Conservation (phyloP, 495 filamentous ascomycete genomes). For the Trichodelitschia bisporula region DNA sequence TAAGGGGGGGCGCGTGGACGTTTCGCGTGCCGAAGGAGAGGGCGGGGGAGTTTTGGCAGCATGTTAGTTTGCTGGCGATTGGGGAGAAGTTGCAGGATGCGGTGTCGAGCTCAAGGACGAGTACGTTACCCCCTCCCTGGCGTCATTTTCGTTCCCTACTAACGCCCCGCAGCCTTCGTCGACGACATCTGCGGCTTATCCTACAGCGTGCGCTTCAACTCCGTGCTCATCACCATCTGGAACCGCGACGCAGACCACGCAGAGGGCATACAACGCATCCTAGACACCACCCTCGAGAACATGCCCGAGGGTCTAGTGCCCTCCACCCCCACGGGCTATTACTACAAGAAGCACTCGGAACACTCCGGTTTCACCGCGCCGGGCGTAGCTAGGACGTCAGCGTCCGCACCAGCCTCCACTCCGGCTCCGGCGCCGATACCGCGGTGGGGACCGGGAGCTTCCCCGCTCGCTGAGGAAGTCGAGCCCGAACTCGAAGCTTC, state of each 20-base stretch:
- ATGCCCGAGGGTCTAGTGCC: conserved; percentile 42
- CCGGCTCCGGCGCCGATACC: no score
- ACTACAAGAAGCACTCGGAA: conserved; percentile 33
- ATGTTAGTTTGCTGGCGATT: conserved; percentile 56
- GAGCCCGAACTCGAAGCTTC: no score
- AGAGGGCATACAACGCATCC: conserved; percentile 43
- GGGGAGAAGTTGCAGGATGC: conserved; percentile 62
- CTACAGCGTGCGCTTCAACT: conserved; percentile 48
- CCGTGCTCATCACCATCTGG: conserved; percentile 65
- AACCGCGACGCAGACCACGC: conserved; percentile 53
- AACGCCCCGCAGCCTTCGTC: conserved; percentile 20
- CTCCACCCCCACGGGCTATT: conserved; percentile 44
- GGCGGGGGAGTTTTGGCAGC: conserved; percentile 55
- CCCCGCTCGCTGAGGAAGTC: no score
- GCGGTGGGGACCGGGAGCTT: no score
- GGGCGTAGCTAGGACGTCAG: not conserved
- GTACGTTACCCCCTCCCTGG: conserved; percentile 18
- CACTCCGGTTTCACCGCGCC: conserved; percentile 25
- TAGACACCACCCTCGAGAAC: conserved; percentile 39
- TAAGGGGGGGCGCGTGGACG: conserved; percentile 60
- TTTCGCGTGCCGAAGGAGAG: conserved; percentile 57
- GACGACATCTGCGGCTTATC: conserved; percentile 63
- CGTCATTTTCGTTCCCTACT: conserved; percentile 2
- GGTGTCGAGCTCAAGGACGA: conserved; percentile 28
- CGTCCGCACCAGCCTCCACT: no score